These are phyloP conservation scores for Spinacia oleracea DNA, from an alignment of 179 eudicot genomes.

Conservation along the genomic window DNA sequence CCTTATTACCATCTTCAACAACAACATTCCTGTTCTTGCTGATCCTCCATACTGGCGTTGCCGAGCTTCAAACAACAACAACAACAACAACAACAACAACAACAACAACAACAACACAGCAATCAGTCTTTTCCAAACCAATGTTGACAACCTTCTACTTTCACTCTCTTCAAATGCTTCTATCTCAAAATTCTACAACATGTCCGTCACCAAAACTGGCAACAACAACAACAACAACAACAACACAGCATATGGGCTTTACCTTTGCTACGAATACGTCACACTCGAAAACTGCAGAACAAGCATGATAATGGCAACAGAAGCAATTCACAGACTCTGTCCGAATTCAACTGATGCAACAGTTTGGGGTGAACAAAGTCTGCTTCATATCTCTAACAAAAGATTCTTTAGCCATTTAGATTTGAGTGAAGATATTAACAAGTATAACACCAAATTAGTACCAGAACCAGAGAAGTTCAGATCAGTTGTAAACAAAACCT, in stretches of 20 bases:
- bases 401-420: constrained; percentile 21
- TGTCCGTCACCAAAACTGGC: constrained; percentile 5
- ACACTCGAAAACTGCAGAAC: constrained; percentile 11
- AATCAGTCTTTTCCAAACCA: constrained; percentile 6
- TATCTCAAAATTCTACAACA: constrained; percentile 14
- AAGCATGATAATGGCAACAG: constrained; percentile 19
- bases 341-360: constrained; percentile 20
- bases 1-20: neutral
- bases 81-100: neutral
- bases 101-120: neutral
- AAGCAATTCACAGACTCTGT: constrained; percentile 18
- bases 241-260: constrained; percentile 19
- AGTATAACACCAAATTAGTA: constrained; percentile 9
- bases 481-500: constrained; percentile 16
- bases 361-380: constrained; percentile 22
- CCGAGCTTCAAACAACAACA: constrained; percentile 6
- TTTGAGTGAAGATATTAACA: neutral
- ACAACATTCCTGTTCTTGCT: constrained; percentile 9
- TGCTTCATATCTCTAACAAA: constrained; percentile 20
- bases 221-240: no score
- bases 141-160: constrained; percentile 14
- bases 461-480: constrained; percentile 23
- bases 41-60: constrained; percentile 20
- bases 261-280: constrained; percentile 21
- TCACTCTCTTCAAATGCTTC: constrained; percentile 31